Conservation (phyloP, 345 rosid genomes). For the Brassica napus region Da-Ae NC_063444.1:51313501-51314000, state of each 20-base stretch:
- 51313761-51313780: neutral
- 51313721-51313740: neutral
- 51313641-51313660: neutral
- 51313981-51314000: neutral
- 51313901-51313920: neutral
- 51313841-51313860: neutral
- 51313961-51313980: neutral
- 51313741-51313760: neutral
- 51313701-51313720: neutral
- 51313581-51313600: neutral
- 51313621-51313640: neutral
- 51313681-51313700: neutral
- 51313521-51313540: neutral
- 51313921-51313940: neutral
- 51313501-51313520: neutral
- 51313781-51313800: neutral
- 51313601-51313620: neutral
- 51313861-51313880: neutral
- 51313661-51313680: neutral
- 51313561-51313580: neutral
- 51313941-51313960: neutral
- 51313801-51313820: neutral
- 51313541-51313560: neutral
- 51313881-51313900: neutral
- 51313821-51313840: neutral